These are phyloP conservation scores for Populus deltoides DNA, from an alignment of 345 rosid species.

Conservation along the genomic window DNA sequence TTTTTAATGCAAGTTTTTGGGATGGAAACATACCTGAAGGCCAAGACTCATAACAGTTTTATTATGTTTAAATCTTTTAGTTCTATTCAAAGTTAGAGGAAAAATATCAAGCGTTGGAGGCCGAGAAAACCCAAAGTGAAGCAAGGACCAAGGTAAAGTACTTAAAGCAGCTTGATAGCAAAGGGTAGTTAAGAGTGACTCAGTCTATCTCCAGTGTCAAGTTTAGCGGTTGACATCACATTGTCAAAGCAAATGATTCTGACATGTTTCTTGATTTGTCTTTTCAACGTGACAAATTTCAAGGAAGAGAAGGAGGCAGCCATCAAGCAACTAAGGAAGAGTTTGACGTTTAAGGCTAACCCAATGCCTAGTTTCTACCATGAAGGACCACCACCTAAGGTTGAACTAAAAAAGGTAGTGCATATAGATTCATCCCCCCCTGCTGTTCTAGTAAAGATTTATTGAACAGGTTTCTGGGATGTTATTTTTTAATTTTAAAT, in stretches of 20 bases:
- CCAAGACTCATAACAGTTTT: background rate
- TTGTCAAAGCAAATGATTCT: background rate
- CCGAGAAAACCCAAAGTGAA: constrained; percentile 68
- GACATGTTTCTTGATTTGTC: constrained; percentile 3
- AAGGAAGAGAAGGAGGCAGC: constrained; percentile 40
- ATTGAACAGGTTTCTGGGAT: background rate
- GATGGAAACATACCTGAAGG: background rate
- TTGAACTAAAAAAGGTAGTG: constrained; percentile 39
- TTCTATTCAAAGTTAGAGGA: constrained; percentile 83
- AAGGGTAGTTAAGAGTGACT: background rate
- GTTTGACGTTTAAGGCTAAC: constrained; percentile 36
- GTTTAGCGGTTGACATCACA: background rate
- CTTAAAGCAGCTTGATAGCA: background rate
- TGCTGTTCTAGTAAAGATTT: background rate
- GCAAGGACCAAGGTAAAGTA: constrained; percentile 69
- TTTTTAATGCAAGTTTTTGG: background rate
- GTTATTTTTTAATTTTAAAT: background rate
- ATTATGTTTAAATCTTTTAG: constrained; percentile 29
- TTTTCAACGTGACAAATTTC: background rate
- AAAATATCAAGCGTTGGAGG: constrained; percentile 80
- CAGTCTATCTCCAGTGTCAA: background rate
- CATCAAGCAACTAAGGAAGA: constrained; percentile 39
- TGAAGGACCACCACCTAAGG: constrained; percentile 33
- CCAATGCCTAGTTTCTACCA: constrained; percentile 46
- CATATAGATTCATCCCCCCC: background rate